Evolutionary conservation across 331 rosid species (phyloP).

Genomic region (Rhamnella rubrinervis): DNA sequence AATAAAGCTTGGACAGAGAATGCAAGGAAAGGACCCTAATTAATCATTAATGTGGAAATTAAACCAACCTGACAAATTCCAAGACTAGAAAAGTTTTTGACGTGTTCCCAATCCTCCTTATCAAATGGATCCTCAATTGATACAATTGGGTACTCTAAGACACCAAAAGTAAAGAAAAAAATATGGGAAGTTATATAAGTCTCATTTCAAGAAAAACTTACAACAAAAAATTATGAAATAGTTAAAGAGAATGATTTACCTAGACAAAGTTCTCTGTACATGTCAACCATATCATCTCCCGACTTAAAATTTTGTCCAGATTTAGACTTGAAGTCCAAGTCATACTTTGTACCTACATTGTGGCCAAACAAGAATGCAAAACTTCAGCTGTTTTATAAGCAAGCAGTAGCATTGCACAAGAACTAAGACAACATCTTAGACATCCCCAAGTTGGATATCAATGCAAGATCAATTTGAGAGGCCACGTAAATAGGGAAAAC

Average conservation of each 20-base stretch:
- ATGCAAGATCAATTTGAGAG: background rate
- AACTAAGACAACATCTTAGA: background rate
- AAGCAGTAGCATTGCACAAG: background rate
- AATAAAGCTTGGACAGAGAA: constrained; percentile 17
- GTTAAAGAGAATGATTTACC: constrained; percentile 45
- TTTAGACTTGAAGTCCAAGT: constrained; percentile 74
- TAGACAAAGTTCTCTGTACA: constrained; percentile 72
- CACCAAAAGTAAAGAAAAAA: constrained; percentile 21
- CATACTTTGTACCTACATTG: constrained; percentile 79
- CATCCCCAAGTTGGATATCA: background rate
- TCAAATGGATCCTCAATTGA: constrained; percentile 97
- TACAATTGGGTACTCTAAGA: constrained; percentile 71
- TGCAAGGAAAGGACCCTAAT: constrained; percentile 9
- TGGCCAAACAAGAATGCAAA: constrained; percentile 13
- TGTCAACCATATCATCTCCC: constrained; percentile 77
- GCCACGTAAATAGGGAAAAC: background rate
- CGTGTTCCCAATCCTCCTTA: constrained; percentile 88
- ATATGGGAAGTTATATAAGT: constrained; percentile 9
- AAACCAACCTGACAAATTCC: constrained; percentile 75
- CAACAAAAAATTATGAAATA: constrained; percentile 8
- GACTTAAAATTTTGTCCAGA: constrained; percentile 83
- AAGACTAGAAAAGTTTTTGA: constrained; percentile 58
- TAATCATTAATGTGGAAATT: constrained; percentile 19
- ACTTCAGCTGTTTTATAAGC: background rate
- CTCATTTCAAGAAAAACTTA: constrained; percentile 14